Conservation (phyloP, 768 basidiomycete genomes). For the Pleurotus tuber-regium region DNA sequence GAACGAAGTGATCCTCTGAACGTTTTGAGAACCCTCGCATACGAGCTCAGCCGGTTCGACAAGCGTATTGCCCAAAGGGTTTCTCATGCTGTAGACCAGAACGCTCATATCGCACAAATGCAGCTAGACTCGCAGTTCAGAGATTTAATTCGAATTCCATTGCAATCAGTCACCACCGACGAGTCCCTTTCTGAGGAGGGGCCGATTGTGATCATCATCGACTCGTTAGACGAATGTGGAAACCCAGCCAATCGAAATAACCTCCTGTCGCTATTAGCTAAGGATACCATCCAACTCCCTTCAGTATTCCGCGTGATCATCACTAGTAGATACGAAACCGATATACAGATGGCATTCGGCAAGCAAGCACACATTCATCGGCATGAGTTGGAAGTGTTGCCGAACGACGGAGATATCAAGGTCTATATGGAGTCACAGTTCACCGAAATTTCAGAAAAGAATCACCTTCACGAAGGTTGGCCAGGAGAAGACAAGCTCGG, state of each 20-base stretch:
- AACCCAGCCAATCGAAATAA: conserved; percentile 11
- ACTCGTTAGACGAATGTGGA: conserved; percentile 25
- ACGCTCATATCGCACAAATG: conserved; percentile 27
- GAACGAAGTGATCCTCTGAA: conserved; percentile 25
- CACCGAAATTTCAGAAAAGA: background rate
- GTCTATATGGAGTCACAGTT: background rate
- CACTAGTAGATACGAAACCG: conserved; percentile 24
- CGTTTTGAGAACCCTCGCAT: conserved; percentile 32
- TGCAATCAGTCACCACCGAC: conserved; percentile 6
- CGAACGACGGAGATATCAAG: background rate
- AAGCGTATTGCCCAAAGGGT: conserved; percentile 25
- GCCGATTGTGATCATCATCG: conserved; percentile 19
- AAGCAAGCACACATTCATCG: background rate
- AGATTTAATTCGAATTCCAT: conserved; percentile 29
- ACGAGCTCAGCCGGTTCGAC: conserved; percentile 31
- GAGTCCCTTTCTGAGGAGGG: background rate
- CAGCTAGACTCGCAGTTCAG: conserved; percentile 29
- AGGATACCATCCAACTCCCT: conserved; percentile 18
- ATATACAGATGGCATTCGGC: conserved; percentile 16
- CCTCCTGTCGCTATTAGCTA: conserved; percentile 21
- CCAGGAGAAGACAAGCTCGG: conserved; percentile 14
- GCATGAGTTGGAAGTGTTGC: background rate
- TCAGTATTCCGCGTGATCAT: conserved; percentile 26
- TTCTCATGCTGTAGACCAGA: conserved; percentile 19
- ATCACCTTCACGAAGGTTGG: conserved; percentile 11